Evolutionary conservation across 1,284 basidiomycete species (phyloP).

Genomic region (Ceratobasidium sp.): DNA sequence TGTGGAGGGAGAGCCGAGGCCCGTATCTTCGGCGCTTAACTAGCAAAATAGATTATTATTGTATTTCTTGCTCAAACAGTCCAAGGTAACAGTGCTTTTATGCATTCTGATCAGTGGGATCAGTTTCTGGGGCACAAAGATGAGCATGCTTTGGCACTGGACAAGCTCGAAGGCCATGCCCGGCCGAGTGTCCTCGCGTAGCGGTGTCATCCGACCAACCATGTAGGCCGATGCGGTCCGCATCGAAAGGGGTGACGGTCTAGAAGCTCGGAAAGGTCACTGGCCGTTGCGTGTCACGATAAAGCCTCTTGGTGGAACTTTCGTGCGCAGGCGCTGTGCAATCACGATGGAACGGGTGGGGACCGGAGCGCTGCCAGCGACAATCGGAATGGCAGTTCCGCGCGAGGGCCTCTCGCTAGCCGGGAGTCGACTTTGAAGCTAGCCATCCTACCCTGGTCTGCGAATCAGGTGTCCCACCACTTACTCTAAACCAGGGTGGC

Average conservation of each 20-base stretch:
- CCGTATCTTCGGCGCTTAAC: too few relatives aligned
- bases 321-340: too few relatives aligned
- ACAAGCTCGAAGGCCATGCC: neutral
- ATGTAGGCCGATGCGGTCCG: neutral
- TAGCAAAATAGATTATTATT: too few relatives aligned
- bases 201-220: neutral
- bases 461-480: neutral
- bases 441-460: neutral
- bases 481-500: slow-evolving; percentile 3
- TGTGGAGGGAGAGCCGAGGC: neutral
- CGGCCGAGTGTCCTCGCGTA: neutral
- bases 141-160: neutral
- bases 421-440: neutral
- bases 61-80: too few relatives aligned
- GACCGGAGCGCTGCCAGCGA: neutral
- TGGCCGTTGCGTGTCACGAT: neutral
- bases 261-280: neutral
- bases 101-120: neutral
- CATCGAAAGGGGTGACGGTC: neutral
- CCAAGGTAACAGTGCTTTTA: too few relatives aligned
- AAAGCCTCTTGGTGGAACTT: neutral
- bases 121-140: neutral
- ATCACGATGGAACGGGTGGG: too few relatives aligned
- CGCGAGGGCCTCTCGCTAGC: neutral
- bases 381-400: neutral